Percentiles rank a stretch among this genome's conserved stretches.
Conservation (phyloP, 1,284 basidiomycete genomes). For the Tylopilus orsonianus region DNA sequence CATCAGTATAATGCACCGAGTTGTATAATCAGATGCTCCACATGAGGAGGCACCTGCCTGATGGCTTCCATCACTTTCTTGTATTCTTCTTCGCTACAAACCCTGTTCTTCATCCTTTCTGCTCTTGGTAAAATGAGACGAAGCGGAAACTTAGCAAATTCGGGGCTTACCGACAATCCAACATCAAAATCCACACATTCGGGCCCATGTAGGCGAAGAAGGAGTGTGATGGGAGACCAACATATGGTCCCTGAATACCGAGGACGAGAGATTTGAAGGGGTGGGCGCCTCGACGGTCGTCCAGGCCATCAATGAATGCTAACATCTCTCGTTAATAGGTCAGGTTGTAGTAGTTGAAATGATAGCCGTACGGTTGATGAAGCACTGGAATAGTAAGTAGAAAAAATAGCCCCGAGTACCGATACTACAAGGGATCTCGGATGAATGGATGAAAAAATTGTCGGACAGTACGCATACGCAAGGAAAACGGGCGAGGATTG, state of each 20-base stretch:
- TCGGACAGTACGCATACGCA: conserved; percentile 45
- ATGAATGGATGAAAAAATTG: not conserved
- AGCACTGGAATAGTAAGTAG: conserved; percentile 91
- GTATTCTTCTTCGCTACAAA: conserved; percentile 77
- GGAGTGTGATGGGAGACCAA: conserved; percentile 81
- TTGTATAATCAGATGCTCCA: conserved; percentile 83
- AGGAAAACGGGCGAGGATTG: conserved; percentile 79
- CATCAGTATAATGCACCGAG: conserved; percentile 48
- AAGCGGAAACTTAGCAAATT: not conserved
- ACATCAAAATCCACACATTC: conserved; percentile 66
- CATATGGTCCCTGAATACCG: conserved; percentile 73
- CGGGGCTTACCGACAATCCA: conserved; percentile 76
- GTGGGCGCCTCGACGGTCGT: conserved; percentile 58
- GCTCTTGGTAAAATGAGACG: conserved; percentile 49
- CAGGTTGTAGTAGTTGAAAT: not conserved
- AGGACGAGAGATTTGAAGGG: conserved; percentile 72
- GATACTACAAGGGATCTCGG: conserved; percentile 51
- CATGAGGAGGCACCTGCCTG: conserved; percentile 52
- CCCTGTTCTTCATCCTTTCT: conserved; percentile 80
- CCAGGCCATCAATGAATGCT: conserved; percentile 75
- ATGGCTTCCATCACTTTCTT: conserved; percentile 68
- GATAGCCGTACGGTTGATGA: conserved; percentile 64
- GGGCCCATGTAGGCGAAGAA: conserved; percentile 75
- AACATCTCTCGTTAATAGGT: conserved; percentile 15
- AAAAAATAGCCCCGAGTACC: conserved; percentile 87